These are phyloP conservation scores for Cutaneotrichosporon sp. DNA, from an alignment of 1,284 basidiomycete genomes.

Conservation along the genomic window DNA sequence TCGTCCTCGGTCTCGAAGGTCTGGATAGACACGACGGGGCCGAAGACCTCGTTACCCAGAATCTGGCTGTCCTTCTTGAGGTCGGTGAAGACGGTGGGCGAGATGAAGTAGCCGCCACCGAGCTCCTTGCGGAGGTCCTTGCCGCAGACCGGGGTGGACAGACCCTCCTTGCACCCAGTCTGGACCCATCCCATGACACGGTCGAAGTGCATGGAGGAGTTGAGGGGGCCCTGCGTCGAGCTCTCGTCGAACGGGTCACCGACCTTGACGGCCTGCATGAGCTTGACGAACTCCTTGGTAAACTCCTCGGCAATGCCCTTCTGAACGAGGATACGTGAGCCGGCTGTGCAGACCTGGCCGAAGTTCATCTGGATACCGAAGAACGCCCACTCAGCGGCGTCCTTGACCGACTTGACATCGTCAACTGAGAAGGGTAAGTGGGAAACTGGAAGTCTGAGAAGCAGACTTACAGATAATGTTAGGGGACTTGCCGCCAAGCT, in stretches of 20 bases:
- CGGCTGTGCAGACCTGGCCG: slow-evolving; percentile 20
- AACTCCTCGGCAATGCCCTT: slow-evolving; percentile 76
- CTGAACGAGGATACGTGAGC: slow-evolving; percentile 67
- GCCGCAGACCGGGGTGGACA: slow-evolving; percentile 72
- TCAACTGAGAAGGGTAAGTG: slow-evolving; percentile 14
- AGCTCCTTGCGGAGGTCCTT: slow-evolving; percentile 33
- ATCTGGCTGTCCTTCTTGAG: slow-evolving; percentile 35
- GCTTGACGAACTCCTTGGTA: slow-evolving; percentile 59
- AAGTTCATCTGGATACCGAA: slow-evolving; percentile 17
- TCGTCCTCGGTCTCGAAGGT: slow-evolving; percentile 49
- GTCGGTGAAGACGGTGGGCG: slow-evolving; percentile 45
- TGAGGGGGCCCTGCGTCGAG: slow-evolving; percentile 71
- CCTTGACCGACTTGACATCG: slow-evolving; percentile 19
- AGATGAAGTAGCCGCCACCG: slow-evolving; percentile 29
- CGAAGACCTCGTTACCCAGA: slow-evolving; percentile 50
- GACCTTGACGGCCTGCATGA: slow-evolving; percentile 61
- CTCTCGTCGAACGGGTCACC: slow-evolving; percentile 68
- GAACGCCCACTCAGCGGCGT: slow-evolving; percentile 25
- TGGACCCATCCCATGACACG: slow-evolving; percentile 86
- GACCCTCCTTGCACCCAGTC: slow-evolving; percentile 78
- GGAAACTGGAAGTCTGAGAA: background rate
- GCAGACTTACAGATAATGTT: slow-evolving; percentile 20
- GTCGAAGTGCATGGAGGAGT: slow-evolving; percentile 79
- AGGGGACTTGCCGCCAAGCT: slow-evolving; percentile 50
- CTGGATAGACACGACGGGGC: slow-evolving; percentile 49